Evolutionary conservation across 441 rosid genomes (phyloP).

Genomic region (Gossypium schwendimanii): DNA sequence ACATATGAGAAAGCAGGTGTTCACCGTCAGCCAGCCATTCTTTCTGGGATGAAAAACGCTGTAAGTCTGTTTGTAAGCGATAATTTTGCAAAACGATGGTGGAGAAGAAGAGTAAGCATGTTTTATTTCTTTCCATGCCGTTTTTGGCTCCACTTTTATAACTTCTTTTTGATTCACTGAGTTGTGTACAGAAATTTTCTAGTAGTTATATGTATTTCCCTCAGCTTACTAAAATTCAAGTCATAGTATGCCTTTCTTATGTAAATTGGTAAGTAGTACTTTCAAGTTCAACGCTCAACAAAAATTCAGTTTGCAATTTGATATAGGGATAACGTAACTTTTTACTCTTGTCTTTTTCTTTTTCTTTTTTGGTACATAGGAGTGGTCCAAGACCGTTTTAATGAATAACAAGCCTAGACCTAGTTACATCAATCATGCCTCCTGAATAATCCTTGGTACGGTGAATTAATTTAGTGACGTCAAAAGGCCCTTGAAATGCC

Average conservation of each 20-base stretch:
- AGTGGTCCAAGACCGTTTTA: too few relatives aligned
- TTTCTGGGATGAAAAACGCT: background rate
- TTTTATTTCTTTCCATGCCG: background rate
- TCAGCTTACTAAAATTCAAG: background rate
- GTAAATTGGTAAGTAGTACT: too few relatives aligned
- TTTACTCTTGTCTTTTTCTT: too few relatives aligned
- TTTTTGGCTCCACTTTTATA: slow-evolving; percentile 10
- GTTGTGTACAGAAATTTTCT: slow-evolving; percentile 21
- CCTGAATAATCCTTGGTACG: too few relatives aligned
- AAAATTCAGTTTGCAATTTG: too few relatives aligned
- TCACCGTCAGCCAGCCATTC: background rate
- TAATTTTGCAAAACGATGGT: background rate
- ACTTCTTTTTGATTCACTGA: slow-evolving; percentile 1
- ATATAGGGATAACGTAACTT: too few relatives aligned
- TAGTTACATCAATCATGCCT: too few relatives aligned
- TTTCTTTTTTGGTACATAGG: too few relatives aligned
- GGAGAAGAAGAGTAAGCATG: slow-evolving; percentile 11
- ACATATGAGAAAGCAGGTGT: slow-evolving; percentile 30
- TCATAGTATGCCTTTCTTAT: background rate
- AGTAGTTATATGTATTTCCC: slow-evolving; percentile 3
- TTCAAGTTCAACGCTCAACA: background rate
- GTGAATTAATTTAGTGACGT: too few relatives aligned
- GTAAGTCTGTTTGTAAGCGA: slow-evolving; percentile 10
- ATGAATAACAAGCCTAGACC: too few relatives aligned
- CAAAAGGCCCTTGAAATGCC: too few relatives aligned